These are phyloP conservation scores for Colletotrichum graminicola DNA, from an alignment of 2,329 filamentous ascomycete species.

Conservation along the genomic window DNA sequence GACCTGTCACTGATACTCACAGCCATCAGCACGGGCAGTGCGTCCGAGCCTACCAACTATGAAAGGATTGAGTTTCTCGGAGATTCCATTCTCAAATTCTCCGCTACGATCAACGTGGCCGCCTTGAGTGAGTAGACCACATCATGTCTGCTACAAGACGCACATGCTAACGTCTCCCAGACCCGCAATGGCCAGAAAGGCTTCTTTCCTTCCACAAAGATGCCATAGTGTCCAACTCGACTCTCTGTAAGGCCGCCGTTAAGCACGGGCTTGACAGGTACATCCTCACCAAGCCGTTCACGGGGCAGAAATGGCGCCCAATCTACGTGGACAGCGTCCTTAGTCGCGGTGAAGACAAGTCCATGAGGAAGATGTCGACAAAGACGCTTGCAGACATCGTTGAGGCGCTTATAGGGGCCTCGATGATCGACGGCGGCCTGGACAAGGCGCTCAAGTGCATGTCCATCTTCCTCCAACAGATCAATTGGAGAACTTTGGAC, in stretches of 20 bases:
- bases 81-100: slow-evolving; percentile 84
- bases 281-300: slow-evolving; percentile 77
- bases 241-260: slow-evolving; percentile 75
- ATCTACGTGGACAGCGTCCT: slow-evolving; percentile 63
- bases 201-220: slow-evolving; percentile 78
- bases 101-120: slow-evolving; percentile 74
- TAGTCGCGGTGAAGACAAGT: slow-evolving; percentile 39
- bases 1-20: slow-evolving; percentile 67
- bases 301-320: slow-evolving; percentile 78
- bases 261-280: slow-evolving; percentile 76
- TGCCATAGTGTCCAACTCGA: slow-evolving; percentile 78
- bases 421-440: slow-evolving; percentile 77
- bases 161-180: slow-evolving; percentile 50
- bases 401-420: slow-evolving; percentile 84
- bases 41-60: slow-evolving; percentile 75
- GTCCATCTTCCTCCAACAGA: slow-evolving; percentile 72
- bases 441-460: slow-evolving; percentile 74
- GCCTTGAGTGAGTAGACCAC: slow-evolving; percentile 59
- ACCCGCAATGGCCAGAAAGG: slow-evolving; percentile 80
- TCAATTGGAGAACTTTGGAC: slow-evolving; percentile 64
- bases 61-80: slow-evolving; percentile 90
- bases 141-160: neutral
- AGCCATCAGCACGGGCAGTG: slow-evolving; percentile 77
- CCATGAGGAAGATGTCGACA: slow-evolving; percentile 65
- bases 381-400: slow-evolving; percentile 91